Evolutionary conservation across 768 basidiomycete species (phyloP).

Genomic region (Chalciporus pseudorubinellus): DNA sequence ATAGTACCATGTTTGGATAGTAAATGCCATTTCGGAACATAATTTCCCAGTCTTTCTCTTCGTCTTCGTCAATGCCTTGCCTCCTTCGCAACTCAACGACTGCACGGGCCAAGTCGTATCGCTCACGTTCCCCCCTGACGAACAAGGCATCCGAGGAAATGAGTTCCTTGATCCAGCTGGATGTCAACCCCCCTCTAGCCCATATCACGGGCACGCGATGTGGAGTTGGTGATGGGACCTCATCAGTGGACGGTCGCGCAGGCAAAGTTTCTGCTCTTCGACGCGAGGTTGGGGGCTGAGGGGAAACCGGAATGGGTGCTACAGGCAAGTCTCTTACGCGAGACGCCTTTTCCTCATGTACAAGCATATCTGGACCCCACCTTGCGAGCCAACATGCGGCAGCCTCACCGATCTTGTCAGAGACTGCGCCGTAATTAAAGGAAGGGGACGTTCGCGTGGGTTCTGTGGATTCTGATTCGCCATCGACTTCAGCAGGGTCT

Average conservation of each 20-base stretch:
- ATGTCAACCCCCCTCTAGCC: slow-evolving; percentile 69
- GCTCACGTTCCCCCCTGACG: slow-evolving; percentile 69
- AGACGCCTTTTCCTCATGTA: slow-evolving; percentile 48
- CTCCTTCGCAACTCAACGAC: slow-evolving; percentile 73
- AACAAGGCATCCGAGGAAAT: slow-evolving; percentile 80
- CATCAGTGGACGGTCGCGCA: slow-evolving; percentile 16
- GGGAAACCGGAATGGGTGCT: slow-evolving; percentile 14
- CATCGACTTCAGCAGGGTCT: slow-evolving; percentile 35
- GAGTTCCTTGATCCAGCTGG: slow-evolving; percentile 71
- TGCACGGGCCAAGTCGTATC: slow-evolving; percentile 74
- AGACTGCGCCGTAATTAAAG: slow-evolving; percentile 83
- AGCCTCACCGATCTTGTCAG: slow-evolving; percentile 89
- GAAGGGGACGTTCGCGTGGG: slow-evolving; percentile 30
- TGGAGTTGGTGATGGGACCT: slow-evolving; percentile 10
- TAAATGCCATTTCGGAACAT: slow-evolving; percentile 80
- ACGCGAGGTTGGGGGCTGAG: slow-evolving; percentile 16
- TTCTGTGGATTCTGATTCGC: slow-evolving; percentile 25
- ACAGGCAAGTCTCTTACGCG: slow-evolving; percentile 14
- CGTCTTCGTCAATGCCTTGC: slow-evolving; percentile 50
- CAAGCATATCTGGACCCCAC: slow-evolving; percentile 82
- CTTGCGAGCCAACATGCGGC: slow-evolving; percentile 83
- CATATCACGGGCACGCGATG: slow-evolving; percentile 56
- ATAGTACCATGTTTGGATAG: slow-evolving; percentile 79
- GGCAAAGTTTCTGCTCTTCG: slow-evolving; percentile 33
- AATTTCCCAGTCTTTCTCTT: slow-evolving; percentile 67